A percentile compares a stretch with the other conserved stretches of the same genome.
These are phyloP conservation scores for Collariella sp. DNA, from an alignment of 495 filamentous ascomycete genomes.

Conservation along the genomic window DNA sequence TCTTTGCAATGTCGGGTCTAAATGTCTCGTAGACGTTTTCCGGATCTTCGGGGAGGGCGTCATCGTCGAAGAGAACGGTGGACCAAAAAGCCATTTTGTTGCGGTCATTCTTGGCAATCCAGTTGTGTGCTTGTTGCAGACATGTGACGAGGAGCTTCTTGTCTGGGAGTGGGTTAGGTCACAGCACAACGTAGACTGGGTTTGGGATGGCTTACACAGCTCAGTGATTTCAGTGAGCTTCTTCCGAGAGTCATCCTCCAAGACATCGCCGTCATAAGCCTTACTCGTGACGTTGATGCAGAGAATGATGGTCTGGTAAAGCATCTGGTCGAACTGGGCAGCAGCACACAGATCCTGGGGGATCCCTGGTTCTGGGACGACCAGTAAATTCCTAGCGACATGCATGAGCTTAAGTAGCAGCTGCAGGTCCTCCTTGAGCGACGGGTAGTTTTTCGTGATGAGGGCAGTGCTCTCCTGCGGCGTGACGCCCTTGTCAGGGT, in stretches of 20 bases:
- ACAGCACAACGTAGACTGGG: not conserved
- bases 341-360: conserved; percentile 81
- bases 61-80: conserved; percentile 65
- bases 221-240: conserved; percentile 49
- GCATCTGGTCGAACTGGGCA: conserved; percentile 67
- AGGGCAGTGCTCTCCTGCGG: conserved; percentile 54
- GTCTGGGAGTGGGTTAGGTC: conserved; percentile 42
- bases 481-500: conserved; percentile 45
- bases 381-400: conserved; percentile 76
- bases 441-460: conserved; percentile 70
- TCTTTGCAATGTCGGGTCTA: conserved; percentile 34
- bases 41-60: conserved; percentile 34
- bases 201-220: conserved; percentile 34
- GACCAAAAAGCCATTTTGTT: conserved; percentile 89
- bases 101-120: conserved; percentile 82
- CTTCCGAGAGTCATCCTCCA: conserved; percentile 50
- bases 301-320: conserved; percentile 73
- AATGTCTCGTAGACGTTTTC: conserved; percentile 39
- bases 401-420: conserved; percentile 76
- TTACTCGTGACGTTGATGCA: conserved; percentile 83
- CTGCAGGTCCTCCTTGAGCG: conserved; percentile 71
- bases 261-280: conserved; percentile 79
- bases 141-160: conserved; percentile 86
- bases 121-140: conserved; percentile 85
- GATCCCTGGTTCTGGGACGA: conserved; percentile 60